Base-by-base conservation (phyloP, 805 yeast genomes). In the Blastobotrys mokoenaii region DNA sequence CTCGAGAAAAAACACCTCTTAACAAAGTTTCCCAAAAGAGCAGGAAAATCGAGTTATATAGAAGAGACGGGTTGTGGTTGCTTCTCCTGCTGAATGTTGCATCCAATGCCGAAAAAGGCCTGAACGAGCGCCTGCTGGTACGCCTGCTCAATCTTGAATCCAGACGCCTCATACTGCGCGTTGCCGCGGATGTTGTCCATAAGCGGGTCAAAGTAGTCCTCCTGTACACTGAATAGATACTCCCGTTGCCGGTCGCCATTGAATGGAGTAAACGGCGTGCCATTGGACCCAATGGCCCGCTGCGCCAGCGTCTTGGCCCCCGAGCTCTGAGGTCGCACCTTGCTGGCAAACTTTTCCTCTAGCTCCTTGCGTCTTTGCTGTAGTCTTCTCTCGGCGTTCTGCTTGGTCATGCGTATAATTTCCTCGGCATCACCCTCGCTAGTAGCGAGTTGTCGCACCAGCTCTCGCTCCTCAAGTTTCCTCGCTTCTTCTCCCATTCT, bases 51-150 rank as follows among this genome's bases (percentile, higher is more conserved):
- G n/a, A n/a, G n/a, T n/a, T n/a, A n/a, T n/a, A n/a, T n/a, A n/a
- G n/a, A n/a, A n/a, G n/a, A n/a, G n/a, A n/a, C n/a, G n/a, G n/a
- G n/a, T n/a, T n/a, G n/a, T n/a, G 38, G 5, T 14, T 7, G 25
- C 39, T 44, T 46, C 40, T 83, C 89, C 36, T 67, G 71, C 34
- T 78, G 82, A 22, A 93, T 74, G 47, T 82, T 73, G 61, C 96
- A 88, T 12, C 86, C 89, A 48, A 93, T 68, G 0, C 97, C 97
- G 67, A 80, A 77, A 55, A 89, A 90, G 4, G 97, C 97, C 53
- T 84, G 93, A 47, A 84, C 83, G 43, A 93, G 67, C 3, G 90
- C 80, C 52, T 90, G 76, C 52, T 79, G 78, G 58, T 82, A 85
- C 15, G 84, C 88, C 29, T 66, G 69, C 41, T 77, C 76, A 25